Evolutionary conservation across 768 basidiomycete genomes (phyloP).

Genomic region (Mycena vitilis): DNA sequence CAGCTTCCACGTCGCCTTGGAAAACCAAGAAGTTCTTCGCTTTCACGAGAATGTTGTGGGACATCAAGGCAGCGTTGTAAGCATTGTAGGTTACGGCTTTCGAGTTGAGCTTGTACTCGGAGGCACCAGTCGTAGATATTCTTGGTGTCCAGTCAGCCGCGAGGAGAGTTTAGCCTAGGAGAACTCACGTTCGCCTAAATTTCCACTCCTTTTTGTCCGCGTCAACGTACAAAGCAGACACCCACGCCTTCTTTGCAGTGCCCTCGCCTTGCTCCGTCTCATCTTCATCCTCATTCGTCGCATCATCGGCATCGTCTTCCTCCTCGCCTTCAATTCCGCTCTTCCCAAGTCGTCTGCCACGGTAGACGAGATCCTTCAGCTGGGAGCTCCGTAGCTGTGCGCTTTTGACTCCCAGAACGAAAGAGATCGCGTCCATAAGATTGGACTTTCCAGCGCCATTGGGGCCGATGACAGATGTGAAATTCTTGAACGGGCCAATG

Average conservation of each 20-base stretch:
- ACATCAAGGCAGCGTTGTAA: slow-evolving; percentile 89
- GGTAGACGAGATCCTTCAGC: slow-evolving; percentile 95
- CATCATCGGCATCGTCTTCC: slow-evolving; percentile 50
- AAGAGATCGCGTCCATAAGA: slow-evolving; percentile 99
- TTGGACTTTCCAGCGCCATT: slow-evolving; percentile 99
- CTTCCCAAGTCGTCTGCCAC: slow-evolving; percentile 78
- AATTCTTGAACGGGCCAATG: slow-evolving; percentile 92
- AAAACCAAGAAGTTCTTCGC: slow-evolving; percentile 99
- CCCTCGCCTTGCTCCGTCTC: slow-evolving; percentile 75
- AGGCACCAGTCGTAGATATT: slow-evolving; percentile 87
- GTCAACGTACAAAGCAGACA: slow-evolving; percentile 91
- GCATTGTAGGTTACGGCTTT: slow-evolving; percentile 85
- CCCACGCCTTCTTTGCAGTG: slow-evolving; percentile 94
- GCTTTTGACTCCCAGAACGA: slow-evolving; percentile 96
- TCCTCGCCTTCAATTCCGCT: slow-evolving; percentile 57
- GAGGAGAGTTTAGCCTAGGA: neutral
- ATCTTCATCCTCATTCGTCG: slow-evolving; percentile 59
- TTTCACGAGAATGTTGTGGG: slow-evolving; percentile 96
- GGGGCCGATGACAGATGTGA: slow-evolving; percentile 96
- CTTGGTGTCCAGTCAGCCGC: slow-evolving; percentile 53
- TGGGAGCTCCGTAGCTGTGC: slow-evolving; percentile 93
- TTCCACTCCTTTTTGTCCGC: slow-evolving; percentile 82
- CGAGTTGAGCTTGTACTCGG: slow-evolving; percentile 91
- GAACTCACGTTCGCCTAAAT: slow-evolving; percentile 90
- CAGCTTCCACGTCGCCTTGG: slow-evolving; percentile 98